Conservation (phyloP, 1,284 basidiomycete species). For the Trametes pubescens region DNA sequence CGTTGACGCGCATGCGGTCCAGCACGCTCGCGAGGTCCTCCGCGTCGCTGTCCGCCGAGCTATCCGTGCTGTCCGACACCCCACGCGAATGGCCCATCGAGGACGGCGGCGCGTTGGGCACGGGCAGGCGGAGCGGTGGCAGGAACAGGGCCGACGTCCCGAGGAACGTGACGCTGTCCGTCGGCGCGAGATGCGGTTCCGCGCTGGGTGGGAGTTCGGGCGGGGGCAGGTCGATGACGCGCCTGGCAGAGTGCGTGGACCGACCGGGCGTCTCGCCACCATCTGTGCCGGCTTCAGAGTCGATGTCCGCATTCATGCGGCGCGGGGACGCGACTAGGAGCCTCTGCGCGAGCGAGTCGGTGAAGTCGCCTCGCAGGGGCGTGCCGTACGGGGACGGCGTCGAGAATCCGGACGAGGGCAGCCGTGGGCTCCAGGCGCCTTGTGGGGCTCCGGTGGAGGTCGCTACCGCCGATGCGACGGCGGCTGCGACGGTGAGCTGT, state of each 20-base stretch:
- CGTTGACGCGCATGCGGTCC: slow-evolving; percentile 33
- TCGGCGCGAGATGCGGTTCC: slow-evolving; percentile 10
- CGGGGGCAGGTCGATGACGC: slow-evolving; percentile 47
- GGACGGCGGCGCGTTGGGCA: slow-evolving; percentile 6
- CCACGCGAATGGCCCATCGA: slow-evolving; percentile 29
- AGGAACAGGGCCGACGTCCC: slow-evolving; percentile 64
- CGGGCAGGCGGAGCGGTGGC: slow-evolving; percentile 39
- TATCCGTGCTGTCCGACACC: slow-evolving; percentile 33
- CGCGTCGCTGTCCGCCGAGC: slow-evolving; percentile 39
- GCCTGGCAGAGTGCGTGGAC: slow-evolving; percentile 31
- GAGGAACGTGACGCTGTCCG: slow-evolving; percentile 51
- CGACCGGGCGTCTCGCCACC: slow-evolving; percentile 37
- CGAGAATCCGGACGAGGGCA: slow-evolving; percentile 55
- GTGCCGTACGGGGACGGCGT: slow-evolving; percentile 56
- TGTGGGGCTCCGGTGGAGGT: slow-evolving; percentile 27
- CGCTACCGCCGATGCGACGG: slow-evolving; percentile 30
- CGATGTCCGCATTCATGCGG: slow-evolving; percentile 28
- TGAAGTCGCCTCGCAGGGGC: slow-evolving; percentile 50
- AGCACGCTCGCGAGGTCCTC: slow-evolving; percentile 45
- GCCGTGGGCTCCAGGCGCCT: slow-evolving; percentile 53
- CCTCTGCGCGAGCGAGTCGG: slow-evolving; percentile 57
- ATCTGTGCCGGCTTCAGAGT: slow-evolving; percentile 40
- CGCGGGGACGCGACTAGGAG: slow-evolving; percentile 53
- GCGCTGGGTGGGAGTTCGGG: slow-evolving; percentile 51
- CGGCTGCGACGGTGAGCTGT: slow-evolving; percentile 34